A percentile compares a stretch with the other conserved stretches of the same genome.
Conservation (phyloP, 345 rosid species). For the Corchorus olitorius region DNA sequence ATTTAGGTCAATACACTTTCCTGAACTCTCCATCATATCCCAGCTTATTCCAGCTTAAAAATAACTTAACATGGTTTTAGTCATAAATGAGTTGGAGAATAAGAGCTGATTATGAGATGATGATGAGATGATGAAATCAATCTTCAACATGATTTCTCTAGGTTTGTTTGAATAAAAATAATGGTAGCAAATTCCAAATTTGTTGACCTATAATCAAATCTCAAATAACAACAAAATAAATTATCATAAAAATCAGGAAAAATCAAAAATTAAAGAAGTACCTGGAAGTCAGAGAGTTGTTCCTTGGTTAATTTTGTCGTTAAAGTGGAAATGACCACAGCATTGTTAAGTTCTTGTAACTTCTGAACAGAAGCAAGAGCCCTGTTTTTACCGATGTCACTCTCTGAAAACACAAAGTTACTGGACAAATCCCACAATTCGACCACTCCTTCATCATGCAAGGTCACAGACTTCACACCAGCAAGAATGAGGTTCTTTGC, state of each 20-base stretch:
- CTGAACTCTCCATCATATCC: not conserved
- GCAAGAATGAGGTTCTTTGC: constrained; percentile 98
- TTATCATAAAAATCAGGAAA: not conserved
- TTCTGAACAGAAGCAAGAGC: constrained; percentile 94
- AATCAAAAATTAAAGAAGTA: constrained; percentile 17
- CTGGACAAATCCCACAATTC: constrained; percentile 95
- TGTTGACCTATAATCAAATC: not conserved
- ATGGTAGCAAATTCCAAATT: constrained; percentile 4
- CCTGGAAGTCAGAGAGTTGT: constrained; percentile 87
- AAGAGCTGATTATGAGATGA: not conserved
- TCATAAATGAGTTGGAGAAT: not conserved
- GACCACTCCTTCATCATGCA: constrained; percentile 84
- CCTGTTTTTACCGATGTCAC: constrained; percentile 87
- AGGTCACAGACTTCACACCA: constrained; percentile 95
- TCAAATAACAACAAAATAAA: not conserved
- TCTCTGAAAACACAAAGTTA: constrained; percentile 81
- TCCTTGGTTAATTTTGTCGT: constrained; percentile 71
- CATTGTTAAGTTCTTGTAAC: constrained; percentile 95
- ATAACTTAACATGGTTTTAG: not conserved
- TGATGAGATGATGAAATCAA: not conserved
- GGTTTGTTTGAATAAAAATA: not conserved
- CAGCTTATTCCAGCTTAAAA: constrained; percentile 1
- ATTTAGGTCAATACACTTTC: not conserved
- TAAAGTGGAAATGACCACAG: constrained; percentile 70
- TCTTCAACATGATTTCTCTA: not conserved